Evolutionary conservation across 805 yeast genomes (phyloP).

Genomic region (Metschnikowia cubensis): DNA sequence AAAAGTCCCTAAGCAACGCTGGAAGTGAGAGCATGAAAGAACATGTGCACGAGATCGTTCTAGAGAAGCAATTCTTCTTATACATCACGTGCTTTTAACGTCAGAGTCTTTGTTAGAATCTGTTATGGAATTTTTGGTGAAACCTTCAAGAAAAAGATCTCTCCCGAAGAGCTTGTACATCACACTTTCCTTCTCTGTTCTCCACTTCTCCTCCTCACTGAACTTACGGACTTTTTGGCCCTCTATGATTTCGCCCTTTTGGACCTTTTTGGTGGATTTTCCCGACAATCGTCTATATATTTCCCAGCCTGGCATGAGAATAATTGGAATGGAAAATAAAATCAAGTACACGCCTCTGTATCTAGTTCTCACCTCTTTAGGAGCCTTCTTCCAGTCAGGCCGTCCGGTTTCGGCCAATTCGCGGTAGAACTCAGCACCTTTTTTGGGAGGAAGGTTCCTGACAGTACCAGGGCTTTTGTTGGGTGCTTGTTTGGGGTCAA

Average conservation of each 20-base stretch:
- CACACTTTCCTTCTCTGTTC: conserved; percentile 32
- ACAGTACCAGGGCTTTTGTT: neutral
- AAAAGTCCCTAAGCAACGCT: conserved; percentile 10
- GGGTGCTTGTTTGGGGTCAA: conserved; percentile 1
- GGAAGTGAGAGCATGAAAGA: conserved; percentile 9
- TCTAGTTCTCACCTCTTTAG: conserved; percentile 31
- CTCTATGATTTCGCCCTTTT: conserved; percentile 37
- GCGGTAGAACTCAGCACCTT: conserved; percentile 29
- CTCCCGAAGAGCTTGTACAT: conserved; percentile 38
- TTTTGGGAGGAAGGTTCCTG: conserved; percentile 11
- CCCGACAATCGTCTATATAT: conserved; percentile 37
- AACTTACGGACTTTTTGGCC: conserved; percentile 31
- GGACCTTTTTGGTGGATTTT: conserved; percentile 36
- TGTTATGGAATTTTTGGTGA: conserved; percentile 39
- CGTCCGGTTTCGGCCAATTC: conserved; percentile 38
- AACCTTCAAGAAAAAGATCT: conserved; percentile 42
- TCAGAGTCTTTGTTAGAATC: conserved; percentile 3
- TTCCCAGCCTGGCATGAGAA: conserved; percentile 32
- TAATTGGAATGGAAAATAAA: conserved; percentile 35
- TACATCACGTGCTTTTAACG: neutral
- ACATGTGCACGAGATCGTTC: neutral
- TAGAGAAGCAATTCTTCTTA: neutral
- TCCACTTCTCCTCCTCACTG: conserved; percentile 40
- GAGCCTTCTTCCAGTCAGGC: conserved; percentile 44
- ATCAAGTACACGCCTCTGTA: conserved; percentile 38